Evolutionary conservation across 1,139 yeast genomes (phyloP).

Genomic region (Candida gigantensis): DNA sequence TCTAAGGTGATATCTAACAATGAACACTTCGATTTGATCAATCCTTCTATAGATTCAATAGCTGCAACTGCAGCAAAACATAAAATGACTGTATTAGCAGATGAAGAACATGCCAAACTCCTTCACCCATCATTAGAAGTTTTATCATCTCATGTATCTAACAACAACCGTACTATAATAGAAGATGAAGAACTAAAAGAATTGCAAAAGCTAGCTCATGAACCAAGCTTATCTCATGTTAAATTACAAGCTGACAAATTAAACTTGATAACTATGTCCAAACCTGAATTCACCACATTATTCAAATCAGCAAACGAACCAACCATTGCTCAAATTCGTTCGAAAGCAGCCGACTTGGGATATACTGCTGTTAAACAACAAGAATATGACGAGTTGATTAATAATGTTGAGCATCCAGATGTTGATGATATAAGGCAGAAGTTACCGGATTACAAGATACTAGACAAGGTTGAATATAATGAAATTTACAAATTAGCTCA

Average conservation of each 20-base stretch:
- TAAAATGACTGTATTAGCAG: slow-evolving; percentile 18
- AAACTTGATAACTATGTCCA: slow-evolving; percentile 36
- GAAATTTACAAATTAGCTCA: slow-evolving; percentile 13
- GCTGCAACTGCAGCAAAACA: slow-evolving; percentile 19
- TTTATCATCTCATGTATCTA: slow-evolving; percentile 19
- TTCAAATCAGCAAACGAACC: slow-evolving; percentile 39
- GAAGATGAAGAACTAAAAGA: slow-evolving; percentile 18
- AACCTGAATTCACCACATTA: slow-evolving; percentile 37
- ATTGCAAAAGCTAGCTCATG: slow-evolving; percentile 27
- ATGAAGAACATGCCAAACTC: slow-evolving; percentile 17
- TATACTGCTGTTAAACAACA: slow-evolving; percentile 26
- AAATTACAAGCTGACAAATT: slow-evolving; percentile 37
- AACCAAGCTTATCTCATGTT: slow-evolving; percentile 36
- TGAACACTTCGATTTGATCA: slow-evolving; percentile 18
- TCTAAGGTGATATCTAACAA: slow-evolving; percentile 18
- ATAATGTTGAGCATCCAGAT: slow-evolving; percentile 21
- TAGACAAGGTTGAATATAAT: slow-evolving; percentile 24
- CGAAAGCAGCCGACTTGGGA: slow-evolving; percentile 20
- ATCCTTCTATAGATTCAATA: slow-evolving; percentile 23
- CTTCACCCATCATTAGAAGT: slow-evolving; percentile 27
- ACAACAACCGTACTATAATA: slow-evolving; percentile 14
- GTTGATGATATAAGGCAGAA: slow-evolving; percentile 21
- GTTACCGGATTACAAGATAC: slow-evolving; percentile 15
- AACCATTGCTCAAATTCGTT: slow-evolving; percentile 25
- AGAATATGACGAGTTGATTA: slow-evolving; percentile 16